phyloP scores from a whole-genome alignment of 2,329 filamentous ascomycete species.

The Penicillium sp. region DNA sequence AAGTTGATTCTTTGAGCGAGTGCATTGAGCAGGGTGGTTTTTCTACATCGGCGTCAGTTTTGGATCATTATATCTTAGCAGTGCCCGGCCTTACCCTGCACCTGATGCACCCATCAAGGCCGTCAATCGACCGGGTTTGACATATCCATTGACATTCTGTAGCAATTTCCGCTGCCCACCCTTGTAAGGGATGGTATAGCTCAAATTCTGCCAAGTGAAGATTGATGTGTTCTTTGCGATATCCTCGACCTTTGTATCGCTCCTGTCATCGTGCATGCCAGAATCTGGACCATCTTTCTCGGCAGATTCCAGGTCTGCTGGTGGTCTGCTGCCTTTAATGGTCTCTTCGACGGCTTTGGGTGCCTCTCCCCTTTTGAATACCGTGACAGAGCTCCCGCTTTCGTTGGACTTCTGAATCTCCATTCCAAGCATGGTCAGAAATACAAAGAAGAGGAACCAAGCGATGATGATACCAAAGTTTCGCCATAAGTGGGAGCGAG shows the following conservation, averaged over 20 bases:
- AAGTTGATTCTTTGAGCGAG: slow-evolving; percentile 49
- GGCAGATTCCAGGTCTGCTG: slow-evolving; percentile 55
- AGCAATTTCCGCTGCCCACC: slow-evolving; percentile 52
- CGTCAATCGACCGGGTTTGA: slow-evolving; percentile 74
- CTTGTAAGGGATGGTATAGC: slow-evolving; percentile 62
- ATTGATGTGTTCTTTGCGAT: slow-evolving; percentile 67
- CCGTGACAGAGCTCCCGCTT: slow-evolving; percentile 77
- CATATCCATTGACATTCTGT: slow-evolving; percentile 68
- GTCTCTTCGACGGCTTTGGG: slow-evolving; percentile 60
- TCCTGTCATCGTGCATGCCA: slow-evolving; percentile 21
- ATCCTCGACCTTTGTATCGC: slow-evolving; percentile 42
- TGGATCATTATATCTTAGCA: background rate
- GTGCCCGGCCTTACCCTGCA: slow-evolving; percentile 32
- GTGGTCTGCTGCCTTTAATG: slow-evolving; percentile 51
- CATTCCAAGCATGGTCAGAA: slow-evolving; percentile 74
- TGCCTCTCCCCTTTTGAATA: slow-evolving; percentile 69
- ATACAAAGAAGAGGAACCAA: slow-evolving; percentile 74
- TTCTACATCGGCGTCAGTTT: slow-evolving; percentile 31
- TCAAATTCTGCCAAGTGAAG: slow-evolving; percentile 85
- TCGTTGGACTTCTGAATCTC: slow-evolving; percentile 77
- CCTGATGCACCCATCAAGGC: slow-evolving; percentile 81
- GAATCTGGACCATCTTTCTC: slow-evolving; percentile 26
- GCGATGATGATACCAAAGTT: slow-evolving; percentile 80
- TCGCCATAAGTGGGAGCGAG: slow-evolving; percentile 61
- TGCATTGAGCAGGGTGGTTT: slow-evolving; percentile 52